A percentile compares a stretch with the other conserved stretches of the same genome.
phyloP scores from a whole-genome alignment of 2,329 filamentous ascomycete species.

The Cordyceps cateniannulata region DNA sequence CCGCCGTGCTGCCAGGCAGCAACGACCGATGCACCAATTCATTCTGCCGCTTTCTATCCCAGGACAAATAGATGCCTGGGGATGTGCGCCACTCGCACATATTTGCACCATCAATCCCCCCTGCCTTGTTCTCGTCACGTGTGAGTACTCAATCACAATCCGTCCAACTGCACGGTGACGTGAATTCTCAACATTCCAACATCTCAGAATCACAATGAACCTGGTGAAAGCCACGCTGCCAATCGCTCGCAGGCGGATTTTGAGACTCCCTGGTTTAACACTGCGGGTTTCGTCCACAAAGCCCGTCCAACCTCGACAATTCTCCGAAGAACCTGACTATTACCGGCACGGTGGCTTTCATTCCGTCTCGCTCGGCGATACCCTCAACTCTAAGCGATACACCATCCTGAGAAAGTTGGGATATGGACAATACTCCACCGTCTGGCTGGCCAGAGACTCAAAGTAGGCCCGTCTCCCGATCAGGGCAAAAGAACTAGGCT shows the following conservation, averaged over 20 bases:
- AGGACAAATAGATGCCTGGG: too few species aligned
- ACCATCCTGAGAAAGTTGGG: slow-evolving; percentile 20
- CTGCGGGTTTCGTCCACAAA: not conserved
- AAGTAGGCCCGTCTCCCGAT: not conserved
- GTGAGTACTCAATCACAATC: too few species aligned
- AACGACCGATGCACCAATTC: too few species aligned
- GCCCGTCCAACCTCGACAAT: not conserved
- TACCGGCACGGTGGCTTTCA: slow-evolving; percentile 1
- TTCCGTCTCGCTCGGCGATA: slow-evolving; percentile 1
- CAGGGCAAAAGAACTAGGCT: not conserved
- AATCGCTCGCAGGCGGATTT: not conserved
- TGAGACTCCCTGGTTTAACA: not conserved
- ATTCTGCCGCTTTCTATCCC: too few species aligned
- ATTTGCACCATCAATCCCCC: too few species aligned
- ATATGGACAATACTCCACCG: slow-evolving; percentile 19
- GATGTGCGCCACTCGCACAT: too few species aligned
- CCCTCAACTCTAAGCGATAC: slow-evolving; percentile 28
- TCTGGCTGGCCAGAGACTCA: slow-evolving; percentile 19
- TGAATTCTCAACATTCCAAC: too few species aligned
- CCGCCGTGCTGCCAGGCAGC: too few species aligned
- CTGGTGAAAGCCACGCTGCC: not conserved
- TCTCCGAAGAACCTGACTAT: not conserved
- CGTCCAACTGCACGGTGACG: too few species aligned
- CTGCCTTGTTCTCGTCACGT: too few species aligned
- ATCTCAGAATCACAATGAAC: too few species aligned